A percentile compares a stretch with the other conserved stretches of the same genome.
Evolutionary conservation across 306 rosid species (phyloP).

Genomic region (Ormosia semicastrata): DNA sequence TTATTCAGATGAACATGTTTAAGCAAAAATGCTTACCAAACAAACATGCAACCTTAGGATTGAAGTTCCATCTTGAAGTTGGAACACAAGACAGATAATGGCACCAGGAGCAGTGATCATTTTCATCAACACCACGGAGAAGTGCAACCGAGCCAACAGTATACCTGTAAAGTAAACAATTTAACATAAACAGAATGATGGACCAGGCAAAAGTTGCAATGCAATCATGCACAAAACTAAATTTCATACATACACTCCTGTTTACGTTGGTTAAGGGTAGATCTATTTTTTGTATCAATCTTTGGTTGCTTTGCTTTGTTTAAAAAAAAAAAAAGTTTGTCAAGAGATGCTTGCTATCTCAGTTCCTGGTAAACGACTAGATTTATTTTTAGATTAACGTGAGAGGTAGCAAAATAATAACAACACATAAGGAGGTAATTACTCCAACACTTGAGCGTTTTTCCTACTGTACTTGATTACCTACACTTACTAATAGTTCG

Average conservation of each 20-base stretch:
- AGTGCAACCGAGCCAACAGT: conserved; percentile 59
- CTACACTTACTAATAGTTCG: no score
- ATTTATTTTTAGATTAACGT: no score
- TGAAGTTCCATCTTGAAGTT: conserved; percentile 80
- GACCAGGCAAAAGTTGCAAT: background rate
- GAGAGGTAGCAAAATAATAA: no score
- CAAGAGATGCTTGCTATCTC: background rate
- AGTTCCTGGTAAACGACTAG: no score
- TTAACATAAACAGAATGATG: background rate
- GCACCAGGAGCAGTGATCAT: conserved; percentile 82
- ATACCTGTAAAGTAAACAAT: conserved; percentile 40
- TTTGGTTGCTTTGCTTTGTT: background rate
- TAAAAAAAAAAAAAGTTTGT: no score
- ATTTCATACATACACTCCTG: background rate
- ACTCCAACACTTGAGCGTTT: no score
- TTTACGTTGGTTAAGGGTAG: background rate
- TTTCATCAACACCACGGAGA: conserved; percentile 59
- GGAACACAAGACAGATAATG: conserved; percentile 81
- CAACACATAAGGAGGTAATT: no score
- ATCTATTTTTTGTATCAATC: background rate
- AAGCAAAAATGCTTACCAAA: conserved; percentile 39
- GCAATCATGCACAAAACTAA: background rate
- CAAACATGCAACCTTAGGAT: conserved; percentile 54
- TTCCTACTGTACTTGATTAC: no score
- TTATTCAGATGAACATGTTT: background rate